Evolutionary conservation across 805 yeast species (phyloP), one percentile per base, ranked within the genome.

Genomic region (Yarrowia osloensis): DNA sequence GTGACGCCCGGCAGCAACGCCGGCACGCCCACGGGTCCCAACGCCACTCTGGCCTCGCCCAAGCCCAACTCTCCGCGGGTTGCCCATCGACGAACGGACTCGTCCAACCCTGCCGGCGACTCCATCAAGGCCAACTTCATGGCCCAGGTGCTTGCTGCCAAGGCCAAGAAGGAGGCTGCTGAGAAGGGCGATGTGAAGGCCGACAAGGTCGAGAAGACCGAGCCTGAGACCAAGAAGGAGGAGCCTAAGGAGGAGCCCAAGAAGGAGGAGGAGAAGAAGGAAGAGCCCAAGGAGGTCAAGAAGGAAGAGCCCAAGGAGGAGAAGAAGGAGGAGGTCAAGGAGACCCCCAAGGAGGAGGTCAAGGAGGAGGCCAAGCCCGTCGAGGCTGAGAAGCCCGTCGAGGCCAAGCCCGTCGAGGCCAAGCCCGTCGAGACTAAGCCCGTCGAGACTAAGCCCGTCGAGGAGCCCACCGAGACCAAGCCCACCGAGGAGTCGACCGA

Each of bases 361-460:
- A 46, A 67, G 49, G 67, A 49, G 19, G 66, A 29, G 47, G 65
- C 65, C 42, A 70, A 66, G 13, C 69, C 67, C 13, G 50, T 55
- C 2, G 54, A 65, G 21, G 68, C 49, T 28, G 7, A 28, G 29
- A 11, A 28, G 31, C n/a, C n/a, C n/a, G n/a, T n/a, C 59, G 37
- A 67, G 31, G 66, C 6, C 31, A 24, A 44, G 49, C 12, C 19
- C 12, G 68, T 29, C 17, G 67, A 31, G 26, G 8, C 47, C 33
- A 69, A 47, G 40, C 19, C 17, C 19, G n/a, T n/a, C n/a, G 69
- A 66, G 46, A 54, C 59, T 33, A 70, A 66, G 15, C 50, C 54
- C 9, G 61, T 17, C 4, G 66, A 31, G 35, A 62, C 19, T 33
- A 66, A 66, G 65, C 62, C 66, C 29, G 24, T 24, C 35, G 55